Base-by-base conservation (phyloP, 306 rosid species). In the Quercus suber region DNA sequence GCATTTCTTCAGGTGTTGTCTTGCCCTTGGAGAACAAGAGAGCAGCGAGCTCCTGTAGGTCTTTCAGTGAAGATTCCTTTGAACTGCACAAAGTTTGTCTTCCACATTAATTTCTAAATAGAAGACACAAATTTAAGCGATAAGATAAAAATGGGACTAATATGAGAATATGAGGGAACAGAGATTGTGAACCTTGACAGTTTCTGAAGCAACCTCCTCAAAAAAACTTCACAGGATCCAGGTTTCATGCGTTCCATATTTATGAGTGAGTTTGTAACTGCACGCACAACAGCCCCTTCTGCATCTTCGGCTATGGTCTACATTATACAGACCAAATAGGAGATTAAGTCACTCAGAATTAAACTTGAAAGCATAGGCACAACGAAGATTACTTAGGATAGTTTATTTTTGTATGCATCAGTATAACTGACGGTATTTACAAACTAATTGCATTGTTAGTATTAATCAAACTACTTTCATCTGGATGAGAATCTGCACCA, bases 201-300 rank as follows among this genome's bases (percentile, higher is more conserved):
- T 15, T 59, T 89, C 84, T 88, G 94, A 82, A 96, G 94, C 89
- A 96, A 86, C 71, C 86, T 87, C 87, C 78, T 88, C 81, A 93
- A 81, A 41, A 96, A 78, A 83, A 87, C 90, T 79, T 91, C 96
- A 64, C 89, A 89, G 68, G 94, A 93, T 86, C 93, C 91, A 43
- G 97, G 98, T 78, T 86, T 96, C 69, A 69, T 21, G 41, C 84
- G 80, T 79, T 96, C 99, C 97, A 93, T 90, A 79, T 80, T 89
- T 76, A 87, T 68, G 37, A 96, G 90, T 55, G 98, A 89, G 80
- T 84, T 83, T 63, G 87, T 75, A 80, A 91, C 94, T 10, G 87
- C 84, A 73, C 58, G 83, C 25, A 83, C 80, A 14, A 83, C 73
- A 35, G 90, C 69, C 73, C 93, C 96, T 78, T 91, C 98, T 37